phyloP scores from a whole-genome alignment of 2,329 filamentous ascomycete species.

The Rutstroemia sp. region DNA sequence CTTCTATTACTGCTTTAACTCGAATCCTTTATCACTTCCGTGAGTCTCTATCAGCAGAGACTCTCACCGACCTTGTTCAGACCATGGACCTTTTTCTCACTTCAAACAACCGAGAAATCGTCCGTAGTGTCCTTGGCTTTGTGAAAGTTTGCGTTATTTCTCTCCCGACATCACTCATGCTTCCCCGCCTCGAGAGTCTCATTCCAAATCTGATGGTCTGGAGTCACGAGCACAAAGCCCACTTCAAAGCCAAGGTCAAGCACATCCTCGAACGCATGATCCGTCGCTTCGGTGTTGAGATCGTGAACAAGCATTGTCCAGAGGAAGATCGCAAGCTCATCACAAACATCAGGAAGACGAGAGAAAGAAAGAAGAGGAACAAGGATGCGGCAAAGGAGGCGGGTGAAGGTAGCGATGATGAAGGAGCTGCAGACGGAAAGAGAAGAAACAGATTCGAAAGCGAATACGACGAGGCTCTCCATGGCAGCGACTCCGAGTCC shows the following conservation, averaged over 20 bases:
- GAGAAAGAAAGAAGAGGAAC: constrained; percentile 84
- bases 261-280: constrained; percentile 95
- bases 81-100: constrained; percentile 96
- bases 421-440: constrained; percentile 39
- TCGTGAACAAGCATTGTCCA: constrained; percentile 73
- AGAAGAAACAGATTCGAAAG: constrained; percentile 68
- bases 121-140: constrained; percentile 88
- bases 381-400: constrained; percentile 61
- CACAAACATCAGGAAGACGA: constrained; percentile 89
- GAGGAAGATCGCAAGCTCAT: constrained; percentile 86
- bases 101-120: constrained; percentile 94
- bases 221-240: constrained; percentile 97
- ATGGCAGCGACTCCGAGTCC: constrained; percentile 46
- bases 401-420: constrained; percentile 49
- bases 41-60: constrained; percentile 56
- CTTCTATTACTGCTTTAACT: constrained; percentile 89
- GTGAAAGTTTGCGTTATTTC: constrained; percentile 93
- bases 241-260: constrained; percentile 96
- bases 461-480: constrained; percentile 93
- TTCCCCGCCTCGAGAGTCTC: constrained; percentile 66
- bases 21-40: constrained; percentile 93
- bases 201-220: constrained; percentile 90
- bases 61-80: constrained; percentile 77
- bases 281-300: constrained; percentile 76
- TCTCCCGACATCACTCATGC: constrained; percentile 70